Evolutionary conservation across 768 basidiomycete genomes (phyloP).

Genomic region (Calocera viscosa): DNA sequence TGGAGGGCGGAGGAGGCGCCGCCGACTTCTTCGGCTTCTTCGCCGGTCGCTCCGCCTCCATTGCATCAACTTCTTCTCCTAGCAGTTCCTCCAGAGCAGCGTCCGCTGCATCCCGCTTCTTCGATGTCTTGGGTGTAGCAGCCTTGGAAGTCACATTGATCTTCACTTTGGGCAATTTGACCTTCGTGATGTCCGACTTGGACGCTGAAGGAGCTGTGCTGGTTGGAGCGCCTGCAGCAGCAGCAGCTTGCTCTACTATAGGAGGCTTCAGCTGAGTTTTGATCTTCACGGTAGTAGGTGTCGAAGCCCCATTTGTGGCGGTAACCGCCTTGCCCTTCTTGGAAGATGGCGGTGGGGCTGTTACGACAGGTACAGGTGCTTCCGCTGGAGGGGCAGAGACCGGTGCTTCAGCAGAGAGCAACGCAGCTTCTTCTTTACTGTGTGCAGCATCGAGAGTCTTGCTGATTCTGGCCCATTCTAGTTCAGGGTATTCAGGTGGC

Average conservation of each 20-base stretch:
- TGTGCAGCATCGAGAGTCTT: conserved; percentile 54
- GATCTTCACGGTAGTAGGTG: conserved; percentile 12
- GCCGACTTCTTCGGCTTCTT: conserved; percentile 15
- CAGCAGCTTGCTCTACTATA: background rate
- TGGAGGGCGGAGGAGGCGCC: conserved; percentile 2
- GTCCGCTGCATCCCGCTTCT: conserved; percentile 11
- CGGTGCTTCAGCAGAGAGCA: conserved; percentile 20
- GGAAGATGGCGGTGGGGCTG: background rate
- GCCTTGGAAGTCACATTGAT: conserved; percentile 13
- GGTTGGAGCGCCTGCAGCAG: conserved; percentile 16
- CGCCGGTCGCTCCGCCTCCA: conserved; percentile 18
- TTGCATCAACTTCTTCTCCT: conserved; percentile 25
- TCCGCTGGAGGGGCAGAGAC: conserved; percentile 23
- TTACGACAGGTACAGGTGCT: conserved; percentile 16
- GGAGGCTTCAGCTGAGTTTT: conserved; percentile 5
- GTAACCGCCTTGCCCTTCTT: conserved; percentile 33
- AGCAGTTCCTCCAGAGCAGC: conserved; percentile 22
- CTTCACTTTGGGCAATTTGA: conserved; percentile 54
- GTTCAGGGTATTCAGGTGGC: conserved; percentile 11
- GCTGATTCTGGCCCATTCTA: conserved; percentile 84
- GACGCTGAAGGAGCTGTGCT: conserved; percentile 19
- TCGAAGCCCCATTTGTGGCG: conserved; percentile 21
- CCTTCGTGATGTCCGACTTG: conserved; percentile 17
- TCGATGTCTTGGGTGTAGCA: conserved; percentile 19
- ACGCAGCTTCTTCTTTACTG: conserved; percentile 26